phyloP scores from a whole-genome alignment of 2,329 filamentous ascomycete genomes.

The Paecilomyces sp. region DNA sequence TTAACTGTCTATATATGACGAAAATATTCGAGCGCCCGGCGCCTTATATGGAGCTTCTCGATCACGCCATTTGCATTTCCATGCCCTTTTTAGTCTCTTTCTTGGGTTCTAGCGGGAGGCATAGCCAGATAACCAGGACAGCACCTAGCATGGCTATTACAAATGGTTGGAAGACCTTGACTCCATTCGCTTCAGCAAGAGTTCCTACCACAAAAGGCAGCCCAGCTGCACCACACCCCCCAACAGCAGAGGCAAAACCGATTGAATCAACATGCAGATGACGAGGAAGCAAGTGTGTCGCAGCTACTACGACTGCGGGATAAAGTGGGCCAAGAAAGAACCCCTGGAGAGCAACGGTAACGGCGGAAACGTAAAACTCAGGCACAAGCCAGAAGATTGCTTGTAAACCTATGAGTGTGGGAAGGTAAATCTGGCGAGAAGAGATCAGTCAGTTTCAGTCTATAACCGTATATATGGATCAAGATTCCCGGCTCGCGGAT shows the following conservation, averaged over 20 bases:
- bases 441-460: neutral
- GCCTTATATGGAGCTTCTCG: neutral
- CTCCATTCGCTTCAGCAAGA: constrained; percentile 48
- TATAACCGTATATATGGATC: neutral
- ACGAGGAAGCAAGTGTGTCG: constrained; percentile 65
- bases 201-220: constrained; percentile 41
- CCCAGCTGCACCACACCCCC: constrained; percentile 58
- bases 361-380: constrained; percentile 63
- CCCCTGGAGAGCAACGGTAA: constrained; percentile 65
- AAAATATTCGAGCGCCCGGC: neutral
- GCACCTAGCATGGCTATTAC: constrained; percentile 47
- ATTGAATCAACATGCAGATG: constrained; percentile 73
- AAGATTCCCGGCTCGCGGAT: neutral
- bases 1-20: neutral
- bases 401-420: constrained; percentile 56
- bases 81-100: neutral
- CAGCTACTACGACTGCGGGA: constrained; percentile 64
- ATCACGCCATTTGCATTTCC: neutral
- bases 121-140: constrained; percentile 45
- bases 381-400: constrained; percentile 78
- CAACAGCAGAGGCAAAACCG: constrained; percentile 72
- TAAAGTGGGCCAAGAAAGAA: constrained; percentile 78
- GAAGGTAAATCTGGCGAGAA: constrained; percentile 50
- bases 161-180: constrained; percentile 55
- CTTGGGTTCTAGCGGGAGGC: constrained; percentile 14